Percentiles rank a stretch among this genome's conserved stretches.
These are phyloP conservation scores for Madurella mycetomatis DNA, from an alignment of 2,329 filamentous ascomycete species.

Conservation along the genomic window DNA sequence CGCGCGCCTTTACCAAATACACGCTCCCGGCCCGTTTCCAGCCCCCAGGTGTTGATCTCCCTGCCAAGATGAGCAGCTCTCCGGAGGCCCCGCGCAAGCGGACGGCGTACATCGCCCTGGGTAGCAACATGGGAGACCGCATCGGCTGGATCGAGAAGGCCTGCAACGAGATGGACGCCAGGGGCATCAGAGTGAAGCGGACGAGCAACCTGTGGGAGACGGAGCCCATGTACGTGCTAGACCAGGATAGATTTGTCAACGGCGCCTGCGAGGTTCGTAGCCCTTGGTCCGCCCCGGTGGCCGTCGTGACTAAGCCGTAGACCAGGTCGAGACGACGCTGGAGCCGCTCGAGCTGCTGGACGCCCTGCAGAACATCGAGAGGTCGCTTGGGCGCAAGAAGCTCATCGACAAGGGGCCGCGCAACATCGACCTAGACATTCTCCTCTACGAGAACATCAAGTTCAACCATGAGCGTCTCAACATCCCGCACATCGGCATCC, in stretches of 20 bases:
- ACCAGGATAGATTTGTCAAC: slow-evolving; percentile 86
- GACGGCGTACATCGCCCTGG: slow-evolving; percentile 77
- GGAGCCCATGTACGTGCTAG: slow-evolving; percentile 89
- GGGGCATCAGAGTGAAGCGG: slow-evolving; percentile 67
- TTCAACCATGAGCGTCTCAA: slow-evolving; percentile 69
- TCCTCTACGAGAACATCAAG: slow-evolving; percentile 68
- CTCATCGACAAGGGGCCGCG: slow-evolving; percentile 88
- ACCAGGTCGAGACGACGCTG: slow-evolving; percentile 73
- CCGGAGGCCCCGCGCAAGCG: slow-evolving; percentile 30
- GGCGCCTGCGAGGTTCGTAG: slow-evolving; percentile 79
- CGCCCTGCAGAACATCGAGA: slow-evolving; percentile 78
- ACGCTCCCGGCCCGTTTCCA: slow-evolving; percentile 18
- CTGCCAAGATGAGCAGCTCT: slow-evolving; percentile 16
- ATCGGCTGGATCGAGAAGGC: slow-evolving; percentile 81
- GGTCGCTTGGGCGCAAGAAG: slow-evolving; percentile 72
- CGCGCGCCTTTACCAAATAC: slow-evolving; percentile 22
- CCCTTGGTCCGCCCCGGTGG: slow-evolving; percentile 1
- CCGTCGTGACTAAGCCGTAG: slow-evolving; percentile 8
- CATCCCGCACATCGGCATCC: slow-evolving; percentile 78
- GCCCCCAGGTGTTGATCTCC: slow-evolving; percentile 10
- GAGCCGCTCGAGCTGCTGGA: slow-evolving; percentile 73
- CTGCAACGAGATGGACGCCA: slow-evolving; percentile 68
- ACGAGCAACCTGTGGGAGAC: slow-evolving; percentile 94
- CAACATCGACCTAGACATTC: slow-evolving; percentile 90
- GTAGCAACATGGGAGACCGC: slow-evolving; percentile 87